Evolutionary conservation across 192 early-diverging fungal genomes (phyloP), one percentile per base, ranked within the genome.

Genomic region (Coemansia sp.): DNA sequence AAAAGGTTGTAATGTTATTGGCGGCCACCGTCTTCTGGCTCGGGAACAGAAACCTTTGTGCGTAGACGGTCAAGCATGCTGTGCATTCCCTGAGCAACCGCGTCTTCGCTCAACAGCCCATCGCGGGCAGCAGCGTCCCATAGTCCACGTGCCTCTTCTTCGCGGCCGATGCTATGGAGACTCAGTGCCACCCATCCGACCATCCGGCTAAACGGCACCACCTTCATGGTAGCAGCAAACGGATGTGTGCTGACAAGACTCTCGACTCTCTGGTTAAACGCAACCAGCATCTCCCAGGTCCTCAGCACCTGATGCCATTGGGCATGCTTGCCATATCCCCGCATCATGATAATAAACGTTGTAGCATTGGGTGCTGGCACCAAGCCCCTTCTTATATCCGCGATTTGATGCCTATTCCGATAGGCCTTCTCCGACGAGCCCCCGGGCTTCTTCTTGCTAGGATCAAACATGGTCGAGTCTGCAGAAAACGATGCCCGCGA

Each of bases 301-400:
- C 15, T 17, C 35, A 79, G n/a, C 39, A 79, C 77, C 34, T 51
- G 61, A 4, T 12, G 3, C 77, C 77, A 79, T 14, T 60, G 65
- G 11, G 32, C 55, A 4, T 43, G 48, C 56, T 71, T 65, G 38
- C 77, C 77, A 34, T 56, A 37, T 3, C 56, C 48, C 1, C 77
- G 72, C 51, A 79, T 64, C 2, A 65, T 33, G 15, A 79, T 74
- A 9, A 79, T 79, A 59, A 79, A 79, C 28, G 77, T 62, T 9
- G 77, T 79, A 3, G 63, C 69, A 14, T 74, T 41, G 2, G 77
- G 76, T 6, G 76, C 71, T 17, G 77, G 76, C 20, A 71, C 53
- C 33, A 17, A 35, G 8, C 38, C 61, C 56, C 17, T 57, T 18
- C 22, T 28, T 28, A 28, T 28, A 28, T 28, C 22, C 22, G 1